These are phyloP conservation scores for Fusarium sororula DNA, from an alignment of 2,329 filamentous ascomycete genomes.

Conservation along the genomic window DNA sequence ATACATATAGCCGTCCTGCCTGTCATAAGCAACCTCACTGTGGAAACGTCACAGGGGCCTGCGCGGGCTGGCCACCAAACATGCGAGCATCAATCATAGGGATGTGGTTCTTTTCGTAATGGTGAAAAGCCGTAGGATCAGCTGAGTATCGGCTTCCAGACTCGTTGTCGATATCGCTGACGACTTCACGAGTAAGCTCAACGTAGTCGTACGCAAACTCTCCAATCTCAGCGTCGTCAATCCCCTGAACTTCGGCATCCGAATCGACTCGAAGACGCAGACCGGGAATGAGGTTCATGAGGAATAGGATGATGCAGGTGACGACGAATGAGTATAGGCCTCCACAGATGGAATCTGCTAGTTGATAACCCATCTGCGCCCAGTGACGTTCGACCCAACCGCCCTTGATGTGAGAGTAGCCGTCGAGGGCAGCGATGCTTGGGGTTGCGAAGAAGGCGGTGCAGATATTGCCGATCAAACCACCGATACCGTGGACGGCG, in stretches of 20 bases:
- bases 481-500: constrained; percentile 81
- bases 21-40: constrained; percentile 18
- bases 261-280: constrained; percentile 77
- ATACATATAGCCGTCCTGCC: background rate
- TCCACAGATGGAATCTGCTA: constrained; percentile 82
- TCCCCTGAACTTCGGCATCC: constrained; percentile 83
- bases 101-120: constrained; percentile 60
- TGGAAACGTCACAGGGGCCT: constrained; percentile 36
- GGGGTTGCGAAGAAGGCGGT: constrained; percentile 86
- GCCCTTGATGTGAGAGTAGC: constrained; percentile 71
- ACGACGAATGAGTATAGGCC: constrained; percentile 81
- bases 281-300: constrained; percentile 82
- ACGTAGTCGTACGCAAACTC: constrained; percentile 98
- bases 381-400: constrained; percentile 88
- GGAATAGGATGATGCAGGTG: constrained; percentile 80
- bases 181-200: constrained; percentile 73
- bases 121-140: constrained; percentile 52
- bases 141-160: constrained; percentile 55
- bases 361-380: constrained; percentile 83
- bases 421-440: constrained; percentile 85
- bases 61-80: constrained; percentile 47
- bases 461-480: constrained; percentile 79
- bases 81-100: constrained; percentile 57
- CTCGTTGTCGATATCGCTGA: constrained; percentile 58
- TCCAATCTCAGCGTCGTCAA: constrained; percentile 90